A percentile compares a stretch with the other conserved stretches of the same genome.
Conservation (phyloP, 2,329 filamentous ascomycete genomes). For the Penicillium rolfsii region DNA sequence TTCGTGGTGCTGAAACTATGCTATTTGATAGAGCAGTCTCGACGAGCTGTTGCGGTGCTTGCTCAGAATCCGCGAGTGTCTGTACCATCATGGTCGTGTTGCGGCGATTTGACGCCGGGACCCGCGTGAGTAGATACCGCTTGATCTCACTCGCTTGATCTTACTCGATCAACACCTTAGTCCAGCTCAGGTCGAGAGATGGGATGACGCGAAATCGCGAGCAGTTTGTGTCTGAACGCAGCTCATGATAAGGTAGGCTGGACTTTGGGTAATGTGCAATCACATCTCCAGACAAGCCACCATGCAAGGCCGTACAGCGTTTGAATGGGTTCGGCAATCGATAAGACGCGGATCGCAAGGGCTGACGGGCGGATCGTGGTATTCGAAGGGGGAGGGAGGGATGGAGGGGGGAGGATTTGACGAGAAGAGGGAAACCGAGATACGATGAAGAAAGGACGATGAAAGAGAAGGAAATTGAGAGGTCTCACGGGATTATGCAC, state of each 20-base stretch:
- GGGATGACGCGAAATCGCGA: conserved; percentile 38
- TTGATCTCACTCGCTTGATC: neutral
- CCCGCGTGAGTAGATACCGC: conserved; percentile 17
- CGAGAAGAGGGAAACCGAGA: conserved; percentile 7
- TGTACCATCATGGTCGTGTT: conserved; percentile 17
- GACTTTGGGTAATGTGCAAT: conserved; percentile 15
- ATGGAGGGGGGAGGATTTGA: conserved; percentile 13
- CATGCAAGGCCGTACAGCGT: conserved; percentile 34
- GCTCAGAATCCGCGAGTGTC: conserved; percentile 14
- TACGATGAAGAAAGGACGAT: neutral
- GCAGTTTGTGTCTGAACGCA: conserved; percentile 29
- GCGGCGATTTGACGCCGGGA: conserved; percentile 5
- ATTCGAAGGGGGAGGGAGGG: conserved; percentile 24
- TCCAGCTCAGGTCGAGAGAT: conserved; percentile 17
- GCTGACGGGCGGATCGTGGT: conserved; percentile 19
- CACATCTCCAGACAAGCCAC: conserved; percentile 33
- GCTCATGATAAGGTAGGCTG: conserved; percentile 39
- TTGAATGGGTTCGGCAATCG: conserved; percentile 20
- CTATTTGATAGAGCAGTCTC: conserved; percentile 32
- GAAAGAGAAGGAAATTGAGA: conserved; percentile 1
- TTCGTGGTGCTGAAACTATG: conserved; percentile 30
- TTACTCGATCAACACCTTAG: neutral
- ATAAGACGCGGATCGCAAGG: conserved; percentile 30
- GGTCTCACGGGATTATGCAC: conserved; percentile 3
- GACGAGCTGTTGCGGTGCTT: conserved; percentile 26